A percentile compares a stretch with the other conserved stretches of the same genome.
phyloP scores from a whole-genome alignment of 2,329 filamentous ascomycete species.

The Aspergillus sclerotialis region DNA sequence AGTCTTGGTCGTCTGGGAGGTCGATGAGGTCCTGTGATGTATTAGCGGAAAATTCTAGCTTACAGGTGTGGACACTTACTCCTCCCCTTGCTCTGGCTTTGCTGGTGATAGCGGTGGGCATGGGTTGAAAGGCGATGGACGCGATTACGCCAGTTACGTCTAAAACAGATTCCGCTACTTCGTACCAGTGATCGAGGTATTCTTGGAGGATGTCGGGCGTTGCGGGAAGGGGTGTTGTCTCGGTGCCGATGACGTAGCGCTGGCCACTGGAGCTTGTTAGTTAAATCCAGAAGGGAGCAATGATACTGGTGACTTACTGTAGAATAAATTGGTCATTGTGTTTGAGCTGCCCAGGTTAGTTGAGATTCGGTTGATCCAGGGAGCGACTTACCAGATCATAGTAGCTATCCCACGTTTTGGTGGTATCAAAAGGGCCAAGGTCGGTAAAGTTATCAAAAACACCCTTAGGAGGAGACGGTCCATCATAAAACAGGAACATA shows the following conservation, averaged over 20 bases:
- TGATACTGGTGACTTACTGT: conserved; percentile 8
- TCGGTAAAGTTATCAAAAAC: conserved; percentile 53
- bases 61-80: conserved; percentile 26
- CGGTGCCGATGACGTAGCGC: conserved; percentile 35
- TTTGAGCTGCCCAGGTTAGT: conserved; percentile 17
- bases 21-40: conserved; percentile 30
- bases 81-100: conserved; percentile 29
- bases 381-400: conserved; percentile 34
- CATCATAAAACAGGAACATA: conserved; percentile 59
- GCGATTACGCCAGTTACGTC: conserved; percentile 21
- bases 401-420: conserved; percentile 42
- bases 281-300: neutral
- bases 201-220: conserved; percentile 22
- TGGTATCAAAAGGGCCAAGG: conserved; percentile 40
- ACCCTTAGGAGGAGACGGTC: conserved; percentile 43
- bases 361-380: neutral
- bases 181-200: conserved; percentile 27
- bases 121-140: conserved; percentile 32
- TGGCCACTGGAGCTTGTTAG: conserved; percentile 19
- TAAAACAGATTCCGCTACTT: conserved; percentile 20
- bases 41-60: conserved; percentile 3
- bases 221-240: conserved; percentile 31
- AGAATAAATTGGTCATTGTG: conserved; percentile 37
- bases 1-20: conserved; percentile 33
- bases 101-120: conserved; percentile 26